Base-by-base conservation (phyloP, 768 basidiomycete genomes). In the Hemileccinum impolitum region DNA sequence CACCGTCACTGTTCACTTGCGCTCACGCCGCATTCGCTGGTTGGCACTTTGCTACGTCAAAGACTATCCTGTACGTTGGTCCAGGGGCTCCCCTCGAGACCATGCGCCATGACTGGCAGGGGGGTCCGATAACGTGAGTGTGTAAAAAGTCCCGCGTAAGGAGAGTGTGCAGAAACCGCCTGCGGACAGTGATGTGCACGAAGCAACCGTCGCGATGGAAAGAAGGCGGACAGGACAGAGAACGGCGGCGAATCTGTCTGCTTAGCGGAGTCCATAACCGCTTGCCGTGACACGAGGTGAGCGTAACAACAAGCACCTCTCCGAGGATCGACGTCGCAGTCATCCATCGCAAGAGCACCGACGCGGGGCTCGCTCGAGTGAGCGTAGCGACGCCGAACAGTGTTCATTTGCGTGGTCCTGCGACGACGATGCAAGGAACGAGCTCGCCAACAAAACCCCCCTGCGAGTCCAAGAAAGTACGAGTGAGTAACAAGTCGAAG, bases 281-380 rank as follows among this genome's bases (percentile, higher is more conserved):
- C 30, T 34, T 35, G 54, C 36, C 51, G 17, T 39, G 53, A 42
- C 40, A 25, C 61, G 45, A 46, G 51, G 45, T 44, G 41, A 50
- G 43, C 55, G 45, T 26, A 47, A 45, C 40, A 36, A 12, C 48
- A 35, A 56, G 62, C 61, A 43, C 45, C 59, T 51, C 57, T 64
- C 58, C 55, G 39, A 68, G 72, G 70, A 79, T 74, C 80, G 70
- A 71, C 75, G 74, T 76, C 78, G 82, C 80, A 84, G 82, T 84
- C 81, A 83, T 84, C 82, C 81, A 84, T 84, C 82, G 82, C 82
- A 84, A 76, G 80, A 82, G 72, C 70, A 72, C 71, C 47, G 63
- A 52, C 52, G 39, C 51, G 43, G 43, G 47, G 51, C 43, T 58
- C 53, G 54, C 59, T 55, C 68, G 51, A 51, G 48, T 47, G 61